Conservation (phyloP, 2,329 filamentous ascomycete genomes). For the Zymoseptoria brevis region DNA sequence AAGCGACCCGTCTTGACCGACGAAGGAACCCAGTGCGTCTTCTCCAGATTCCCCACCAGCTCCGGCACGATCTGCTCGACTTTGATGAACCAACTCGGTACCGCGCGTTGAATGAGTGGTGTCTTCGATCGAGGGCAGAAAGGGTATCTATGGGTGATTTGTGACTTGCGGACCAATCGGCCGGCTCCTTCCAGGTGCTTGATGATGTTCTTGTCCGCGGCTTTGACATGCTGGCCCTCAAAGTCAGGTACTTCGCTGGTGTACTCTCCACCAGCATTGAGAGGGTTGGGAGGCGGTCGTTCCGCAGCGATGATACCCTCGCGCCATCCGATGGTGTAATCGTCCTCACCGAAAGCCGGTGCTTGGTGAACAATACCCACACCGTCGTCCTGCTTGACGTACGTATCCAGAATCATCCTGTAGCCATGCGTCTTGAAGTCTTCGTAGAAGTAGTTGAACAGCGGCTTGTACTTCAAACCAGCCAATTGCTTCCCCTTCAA, state of each 20-base stretch:
- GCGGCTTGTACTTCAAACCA: slow-evolving; percentile 80
- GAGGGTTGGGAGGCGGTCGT: slow-evolving; percentile 77
- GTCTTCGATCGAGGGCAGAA: slow-evolving; percentile 95
- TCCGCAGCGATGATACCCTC: slow-evolving; percentile 69
- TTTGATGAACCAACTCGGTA: slow-evolving; percentile 91
- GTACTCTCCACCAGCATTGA: slow-evolving; percentile 77
- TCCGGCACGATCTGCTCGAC: slow-evolving; percentile 74
- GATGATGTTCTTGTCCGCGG: slow-evolving; percentile 86
- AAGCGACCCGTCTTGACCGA: slow-evolving; percentile 91
- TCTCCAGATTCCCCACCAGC: slow-evolving; percentile 84
- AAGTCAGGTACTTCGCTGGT: slow-evolving; percentile 72
- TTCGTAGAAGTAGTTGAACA: slow-evolving; percentile 84
- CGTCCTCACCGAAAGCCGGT: slow-evolving; percentile 89
- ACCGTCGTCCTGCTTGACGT: slow-evolving; percentile 84
- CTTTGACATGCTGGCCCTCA: slow-evolving; percentile 80
- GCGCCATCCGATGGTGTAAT: slow-evolving; percentile 76
- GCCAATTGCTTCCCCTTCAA: slow-evolving; percentile 77
- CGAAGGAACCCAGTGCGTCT: slow-evolving; percentile 83
- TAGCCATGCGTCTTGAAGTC: slow-evolving; percentile 81
- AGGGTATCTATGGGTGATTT: slow-evolving; percentile 84
- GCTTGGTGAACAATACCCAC: slow-evolving; percentile 91
- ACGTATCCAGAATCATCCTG: slow-evolving; percentile 71
- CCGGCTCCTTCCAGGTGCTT: slow-evolving; percentile 73
- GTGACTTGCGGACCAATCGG: slow-evolving; percentile 73
- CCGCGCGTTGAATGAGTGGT: slow-evolving; percentile 83